phyloP scores from a whole-genome alignment of 2,329 filamentous ascomycete genomes.

The Sporothrix humicola region DNA sequence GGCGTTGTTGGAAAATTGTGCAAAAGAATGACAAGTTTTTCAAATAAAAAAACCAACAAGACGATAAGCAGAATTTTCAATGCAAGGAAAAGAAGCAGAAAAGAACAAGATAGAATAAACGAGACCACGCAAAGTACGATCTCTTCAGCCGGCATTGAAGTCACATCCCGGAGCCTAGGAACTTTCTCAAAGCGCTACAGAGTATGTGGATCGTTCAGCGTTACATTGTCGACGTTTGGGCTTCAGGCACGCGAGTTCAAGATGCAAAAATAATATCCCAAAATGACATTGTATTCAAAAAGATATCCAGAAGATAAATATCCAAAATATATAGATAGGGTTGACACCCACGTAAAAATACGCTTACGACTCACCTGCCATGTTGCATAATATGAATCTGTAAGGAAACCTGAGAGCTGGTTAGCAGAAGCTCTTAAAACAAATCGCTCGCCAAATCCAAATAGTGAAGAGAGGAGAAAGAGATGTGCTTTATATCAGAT shows the following conservation, averaged over 20 bases:
- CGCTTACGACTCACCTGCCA: slow-evolving; percentile 24
- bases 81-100: neutral
- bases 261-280: neutral
- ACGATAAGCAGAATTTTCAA: neutral
- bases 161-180: neutral
- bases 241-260: neutral
- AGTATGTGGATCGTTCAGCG: neutral
- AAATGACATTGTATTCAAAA: neutral
- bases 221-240: neutral
- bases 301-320: neutral
- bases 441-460: neutral
- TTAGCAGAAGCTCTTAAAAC: slow-evolving; percentile 16
- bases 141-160: neutral
- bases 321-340: neutral
- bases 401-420: neutral
- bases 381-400: neutral
- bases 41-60: neutral
- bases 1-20: too few relatives aligned
- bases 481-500: slow-evolving; percentile 38
- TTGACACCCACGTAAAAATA: neutral
- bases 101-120: too few relatives aligned
- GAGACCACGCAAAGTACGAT: neutral
- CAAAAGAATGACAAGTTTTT: neutral
- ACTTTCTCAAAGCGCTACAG: neutral
- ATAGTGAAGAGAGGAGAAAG: neutral